Evolutionary conservation across 2,329 filamentous ascomycete genomes (phyloP), one percentile per base, ranked within the genome.

Genomic region (Aspergillus jensenii): DNA sequence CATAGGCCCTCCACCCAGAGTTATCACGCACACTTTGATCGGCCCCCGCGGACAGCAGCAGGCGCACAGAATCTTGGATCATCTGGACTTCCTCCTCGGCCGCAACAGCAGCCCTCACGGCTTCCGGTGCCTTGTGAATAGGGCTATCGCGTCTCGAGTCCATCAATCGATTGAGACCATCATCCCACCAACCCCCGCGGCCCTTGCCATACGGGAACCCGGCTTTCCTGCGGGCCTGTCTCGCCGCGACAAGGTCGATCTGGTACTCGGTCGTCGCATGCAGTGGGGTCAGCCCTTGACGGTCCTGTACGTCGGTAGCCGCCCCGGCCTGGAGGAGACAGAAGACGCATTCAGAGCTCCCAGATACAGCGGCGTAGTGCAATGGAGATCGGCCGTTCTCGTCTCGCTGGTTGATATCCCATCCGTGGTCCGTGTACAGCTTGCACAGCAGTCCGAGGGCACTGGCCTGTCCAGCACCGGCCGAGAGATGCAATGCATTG

Each of bases 401-500:
- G 12, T 41, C 56, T 19, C 6, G 21, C 9, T 47, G 15, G 50
- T 62, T 21, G 17, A 58, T 40, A 7, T 41, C 7, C 43, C 53
- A 31, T 14, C 43, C 41, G 17, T 41, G 3, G 31, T 56, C 37
- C 17, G 15, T 15, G 25, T 58, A 60, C 39, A 53, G 23, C 35
- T 58, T 43, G n/a, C 57, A 39, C 1, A 62, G 21, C 3, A 54
- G 43, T 11, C 60, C 58, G 3, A 62, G 37, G 19, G 39, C 40
- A 52, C 59, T 60, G 33, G 45, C 44, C 8, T 62, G 58, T 2
- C 58, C 52, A 19, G 54, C 58, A 40, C 41, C 47, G 21, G 60
- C 60, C 11, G 58, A 55, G 19, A 31, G 48, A 47, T 62, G 60
- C 12, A 62, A 44, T 31, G 47, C 33, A 7, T 50, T 55, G 35